Conservation (phyloP, 2,329 filamentous ascomycete genomes). For the Cladosporium phlei region DNA sequence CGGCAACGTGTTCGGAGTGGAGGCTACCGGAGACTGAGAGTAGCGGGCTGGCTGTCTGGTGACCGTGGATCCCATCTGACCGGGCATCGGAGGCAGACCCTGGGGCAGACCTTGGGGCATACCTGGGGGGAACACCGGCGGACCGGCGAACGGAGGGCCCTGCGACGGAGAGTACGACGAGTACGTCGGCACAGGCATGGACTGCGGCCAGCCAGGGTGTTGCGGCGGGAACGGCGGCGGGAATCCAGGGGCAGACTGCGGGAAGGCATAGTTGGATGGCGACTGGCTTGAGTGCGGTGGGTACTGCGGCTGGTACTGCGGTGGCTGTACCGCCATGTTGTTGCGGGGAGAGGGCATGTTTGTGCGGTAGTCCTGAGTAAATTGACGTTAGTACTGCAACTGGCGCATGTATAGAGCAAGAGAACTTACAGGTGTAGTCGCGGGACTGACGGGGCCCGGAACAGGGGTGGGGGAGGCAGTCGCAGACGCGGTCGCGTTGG, state of each 20-base stretch:
- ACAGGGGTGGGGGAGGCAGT: too few relatives aligned
- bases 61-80: neutral
- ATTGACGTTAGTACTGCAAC: neutral
- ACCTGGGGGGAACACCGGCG: neutral
- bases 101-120: neutral
- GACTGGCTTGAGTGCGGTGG: neutral
- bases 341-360: too few relatives aligned
- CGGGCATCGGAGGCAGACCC: neutral
- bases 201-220: neutral
- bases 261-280: too few relatives aligned
- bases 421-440: neutral
- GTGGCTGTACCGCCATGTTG: too few relatives aligned
- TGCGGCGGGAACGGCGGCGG: neutral
- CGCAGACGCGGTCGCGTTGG: neutral
- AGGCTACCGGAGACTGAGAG: neutral
- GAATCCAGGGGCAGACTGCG: neutral
- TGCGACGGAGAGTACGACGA: neutral
- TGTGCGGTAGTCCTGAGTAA: neutral
- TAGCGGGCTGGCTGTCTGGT: neutral
- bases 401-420: neutral
- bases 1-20: conserved; percentile 45
- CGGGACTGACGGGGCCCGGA: too few relatives aligned
- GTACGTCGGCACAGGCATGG: neutral
- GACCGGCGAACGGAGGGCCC: neutral
- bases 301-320: neutral